phyloP scores from a whole-genome alignment of 495 filamentous ascomycete species.

The Aspergillus conjunctus region DNA sequence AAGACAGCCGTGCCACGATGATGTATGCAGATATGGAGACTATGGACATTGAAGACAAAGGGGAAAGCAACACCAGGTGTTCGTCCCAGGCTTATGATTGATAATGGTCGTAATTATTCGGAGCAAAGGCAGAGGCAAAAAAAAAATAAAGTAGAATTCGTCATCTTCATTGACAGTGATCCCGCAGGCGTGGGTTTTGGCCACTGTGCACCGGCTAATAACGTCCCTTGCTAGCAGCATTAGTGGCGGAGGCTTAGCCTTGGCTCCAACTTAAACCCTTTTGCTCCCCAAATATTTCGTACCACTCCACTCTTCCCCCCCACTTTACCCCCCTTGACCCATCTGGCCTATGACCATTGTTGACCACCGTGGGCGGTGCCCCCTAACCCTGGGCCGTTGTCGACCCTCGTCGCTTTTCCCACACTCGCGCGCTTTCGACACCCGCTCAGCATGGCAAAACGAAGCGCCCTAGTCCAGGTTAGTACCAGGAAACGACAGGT shows the following conservation, averaged over 20 bases:
- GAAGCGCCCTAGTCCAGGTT: neutral
- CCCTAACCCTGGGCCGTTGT: slow-evolving; percentile 23
- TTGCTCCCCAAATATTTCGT: slow-evolving; percentile 13
- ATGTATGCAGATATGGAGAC: too few species aligned
- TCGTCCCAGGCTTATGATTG: too few species aligned
- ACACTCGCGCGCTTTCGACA: slow-evolving; percentile 1
- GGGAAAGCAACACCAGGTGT: too few species aligned
- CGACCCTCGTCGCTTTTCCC: slow-evolving; percentile 16
- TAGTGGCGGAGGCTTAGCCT: slow-evolving; percentile 35
- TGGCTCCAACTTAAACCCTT: slow-evolving; percentile 26
- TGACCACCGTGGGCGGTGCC: slow-evolving; percentile 2
- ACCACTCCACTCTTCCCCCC: slow-evolving; percentile 15
- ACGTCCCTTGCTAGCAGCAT: slow-evolving; percentile 4
- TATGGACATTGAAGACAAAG: too few species aligned
- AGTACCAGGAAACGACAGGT: neutral
- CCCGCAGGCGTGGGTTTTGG: slow-evolving; percentile 1
- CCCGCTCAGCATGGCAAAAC: neutral
- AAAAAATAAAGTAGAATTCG: neutral
- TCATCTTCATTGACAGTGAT: neutral
- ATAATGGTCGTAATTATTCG: too few species aligned
- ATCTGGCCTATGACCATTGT: slow-evolving; percentile 17
- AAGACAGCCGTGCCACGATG: too few species aligned
- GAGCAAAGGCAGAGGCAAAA: neutral
- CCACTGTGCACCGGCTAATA: slow-evolving; percentile 16
- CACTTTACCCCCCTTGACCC: slow-evolving; percentile 14